Percentiles rank a stretch among this genome's conserved stretches.
phyloP scores from a whole-genome alignment of 331 rosid species.

The Phaseolus coccineus region DNA sequence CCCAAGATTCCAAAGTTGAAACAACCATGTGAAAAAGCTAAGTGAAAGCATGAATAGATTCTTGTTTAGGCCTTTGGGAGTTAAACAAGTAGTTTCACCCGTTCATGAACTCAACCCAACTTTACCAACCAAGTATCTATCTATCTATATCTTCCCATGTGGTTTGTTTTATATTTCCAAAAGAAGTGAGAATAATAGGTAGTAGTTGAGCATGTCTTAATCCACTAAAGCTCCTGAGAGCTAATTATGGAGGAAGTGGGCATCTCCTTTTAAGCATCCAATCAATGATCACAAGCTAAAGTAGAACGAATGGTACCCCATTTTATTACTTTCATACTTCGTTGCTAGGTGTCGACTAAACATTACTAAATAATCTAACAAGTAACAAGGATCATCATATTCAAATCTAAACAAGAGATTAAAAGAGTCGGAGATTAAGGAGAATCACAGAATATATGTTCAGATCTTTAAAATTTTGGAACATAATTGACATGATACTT shows the following conservation, averaged over 20 bases:
- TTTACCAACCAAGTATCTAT: slow-evolving; percentile 43
- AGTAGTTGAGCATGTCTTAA: slow-evolving; percentile 44
- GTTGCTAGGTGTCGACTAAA: slow-evolving; percentile 47
- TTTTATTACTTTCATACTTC: slow-evolving; percentile 11
- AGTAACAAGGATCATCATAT: slow-evolving; percentile 39
- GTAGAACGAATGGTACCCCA: slow-evolving; percentile 26
- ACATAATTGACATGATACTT: not conserved
- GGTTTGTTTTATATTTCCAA: slow-evolving; percentile 49
- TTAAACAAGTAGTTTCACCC: slow-evolving; percentile 15
- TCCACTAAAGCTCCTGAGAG: slow-evolving; percentile 47
- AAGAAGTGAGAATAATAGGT: slow-evolving; percentile 42
- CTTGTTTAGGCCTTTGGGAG: slow-evolving; percentile 41
- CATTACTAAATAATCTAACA: slow-evolving; percentile 36
- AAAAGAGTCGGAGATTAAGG: slow-evolving; percentile 8
- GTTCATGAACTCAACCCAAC: slow-evolving; percentile 40
- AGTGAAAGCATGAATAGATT: slow-evolving; percentile 41
- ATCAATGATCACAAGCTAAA: slow-evolving; percentile 51
- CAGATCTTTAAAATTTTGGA: not conserved
- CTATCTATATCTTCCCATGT: slow-evolving; percentile 49
- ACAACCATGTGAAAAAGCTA: slow-evolving; percentile 47
- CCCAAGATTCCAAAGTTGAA: slow-evolving; percentile 45
- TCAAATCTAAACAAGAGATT: slow-evolving; percentile 23
- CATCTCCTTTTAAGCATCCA: slow-evolving; percentile 64
- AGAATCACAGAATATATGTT: not conserved
- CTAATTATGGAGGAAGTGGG: slow-evolving; percentile 59